Evolutionary conservation across 495 filamentous ascomycete species (phyloP), one percentile per base, ranked within the genome.

Genomic region (Paragyromitra xinjiangensis): DNA sequence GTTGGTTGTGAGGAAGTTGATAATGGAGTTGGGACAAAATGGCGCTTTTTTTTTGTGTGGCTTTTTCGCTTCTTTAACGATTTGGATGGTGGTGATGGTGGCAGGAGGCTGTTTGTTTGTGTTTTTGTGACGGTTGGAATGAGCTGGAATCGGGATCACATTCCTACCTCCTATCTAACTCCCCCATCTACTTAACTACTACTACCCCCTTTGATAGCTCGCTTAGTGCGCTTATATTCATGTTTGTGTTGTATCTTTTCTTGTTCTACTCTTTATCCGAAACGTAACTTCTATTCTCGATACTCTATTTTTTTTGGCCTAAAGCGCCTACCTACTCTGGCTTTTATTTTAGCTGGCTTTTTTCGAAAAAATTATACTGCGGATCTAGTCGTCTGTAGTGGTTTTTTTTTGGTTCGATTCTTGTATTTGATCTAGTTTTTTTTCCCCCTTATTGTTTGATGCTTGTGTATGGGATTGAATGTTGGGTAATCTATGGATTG

Each of bases 21-120:
- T 77, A 51, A 53, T 78, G 77, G 61, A 79, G 77, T 78, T 78
- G 74, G 55, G n/a, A 51, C 69, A 44, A 71, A 77, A 69, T 48
- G 56, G 61, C 56, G 42, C 74, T 73, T 22, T 40, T 69, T 58
- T 58, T 61, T 42, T 34, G 55, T 50, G 44, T 62, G n/a, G 12
- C 22, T 71, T 71, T 70, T 34, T 70, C 16, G 24, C 39, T 59
- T 44, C 58, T 71, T 70, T 19, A 8, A 71, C 29, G 68, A 71
- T 62, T 63, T 71, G 68, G 68, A 51, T 24, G 55, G 39, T n/a
- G 14, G 56, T 7, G 66, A 22, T 39, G 26, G 12, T 42, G 63
- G 12, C 1, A 34, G 19, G 42, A 39, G 55, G 7, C 3, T 45
- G 11, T 59, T 61, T 44, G 44, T 61, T 71, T 51, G 24, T 37